Evolutionary conservation across 768 basidiomycete species (phyloP).

Genomic region (Boletus sp.): DNA sequence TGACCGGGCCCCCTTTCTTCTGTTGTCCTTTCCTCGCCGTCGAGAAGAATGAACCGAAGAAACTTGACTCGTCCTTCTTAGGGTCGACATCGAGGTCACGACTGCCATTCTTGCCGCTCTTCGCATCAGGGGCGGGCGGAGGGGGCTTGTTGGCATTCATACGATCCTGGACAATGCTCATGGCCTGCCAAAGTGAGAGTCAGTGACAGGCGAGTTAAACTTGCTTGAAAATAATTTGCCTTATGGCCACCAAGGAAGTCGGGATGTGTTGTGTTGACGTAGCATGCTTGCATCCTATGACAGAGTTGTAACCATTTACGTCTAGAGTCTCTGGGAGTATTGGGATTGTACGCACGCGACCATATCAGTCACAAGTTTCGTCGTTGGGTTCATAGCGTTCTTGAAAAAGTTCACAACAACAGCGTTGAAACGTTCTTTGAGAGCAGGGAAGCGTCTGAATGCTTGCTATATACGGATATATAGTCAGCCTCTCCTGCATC

Average conservation of each 20-base stretch:
- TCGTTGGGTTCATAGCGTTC: slow-evolving; percentile 88
- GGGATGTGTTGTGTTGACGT: slow-evolving; percentile 98
- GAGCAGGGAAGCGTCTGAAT: slow-evolving; percentile 95
- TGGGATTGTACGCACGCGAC: slow-evolving; percentile 63
- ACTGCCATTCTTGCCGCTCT: slow-evolving; percentile 84
- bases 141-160: slow-evolving; percentile 80
- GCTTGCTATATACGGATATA: slow-evolving; percentile 60
- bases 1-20: slow-evolving; percentile 56
- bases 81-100: slow-evolving; percentile 90
- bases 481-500: not conserved
- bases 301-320: slow-evolving; percentile 1
- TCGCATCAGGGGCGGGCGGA: slow-evolving; percentile 55
- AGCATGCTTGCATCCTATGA: slow-evolving; percentile 93
- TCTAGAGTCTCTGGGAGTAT: not conserved
- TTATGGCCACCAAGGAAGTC: slow-evolving; percentile 98
- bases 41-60: slow-evolving; percentile 97
- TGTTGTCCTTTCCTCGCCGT: slow-evolving; percentile 58
- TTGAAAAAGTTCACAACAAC: slow-evolving; percentile 98
- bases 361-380: slow-evolving; percentile 90
- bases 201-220: not conserved
- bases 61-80: slow-evolving; percentile 87
- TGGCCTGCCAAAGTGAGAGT: slow-evolving; percentile 56
- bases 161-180: slow-evolving; percentile 81
- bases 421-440: slow-evolving; percentile 92
- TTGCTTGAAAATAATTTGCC: slow-evolving; percentile 33